phyloP scores from a whole-genome alignment of 1,139 yeast genomes.

The Hyphopichia burtonii region DNA sequence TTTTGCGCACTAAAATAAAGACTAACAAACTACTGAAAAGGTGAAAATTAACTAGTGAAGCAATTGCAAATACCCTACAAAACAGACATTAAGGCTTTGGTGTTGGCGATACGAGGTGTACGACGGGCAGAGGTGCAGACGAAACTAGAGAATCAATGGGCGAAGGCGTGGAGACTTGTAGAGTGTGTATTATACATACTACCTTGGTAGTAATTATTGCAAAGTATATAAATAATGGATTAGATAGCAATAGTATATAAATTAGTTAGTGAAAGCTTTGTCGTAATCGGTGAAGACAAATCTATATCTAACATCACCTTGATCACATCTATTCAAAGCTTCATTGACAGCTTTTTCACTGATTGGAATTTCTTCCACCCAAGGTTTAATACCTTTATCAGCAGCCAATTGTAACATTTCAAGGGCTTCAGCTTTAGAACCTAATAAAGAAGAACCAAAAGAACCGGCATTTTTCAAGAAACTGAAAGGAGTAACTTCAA shows the following conservation, averaged over 20 bases:
- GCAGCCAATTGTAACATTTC: conserved; percentile 42
- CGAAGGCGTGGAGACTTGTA: no score
- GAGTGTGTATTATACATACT: no score
- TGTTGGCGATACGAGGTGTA: no score
- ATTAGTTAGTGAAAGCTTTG: conserved; percentile 27
- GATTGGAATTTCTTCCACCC: conserved; percentile 43
- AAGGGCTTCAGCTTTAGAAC: conserved; percentile 35
- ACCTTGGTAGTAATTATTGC: neutral
- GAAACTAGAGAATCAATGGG: no score
- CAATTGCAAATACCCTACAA: no score
- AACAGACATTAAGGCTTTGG: no score
- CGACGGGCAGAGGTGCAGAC: no score
- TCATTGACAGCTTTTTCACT: conserved; percentile 26
- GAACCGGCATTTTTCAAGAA: conserved; percentile 29
- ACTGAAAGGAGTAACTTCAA: conserved; percentile 25
- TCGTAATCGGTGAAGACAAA: conserved; percentile 59
- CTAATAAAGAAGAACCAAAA: conserved; percentile 35
- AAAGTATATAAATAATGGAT: no score
- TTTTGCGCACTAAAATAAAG: no score
- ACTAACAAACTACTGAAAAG: no score
- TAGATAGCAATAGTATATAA: no score
- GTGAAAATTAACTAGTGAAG: no score
- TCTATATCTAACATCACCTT: conserved; percentile 63
- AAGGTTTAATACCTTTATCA: conserved; percentile 37
- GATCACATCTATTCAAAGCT: conserved; percentile 31